These are phyloP conservation scores for Colletotrichum karsti DNA, from an alignment of 2,329 filamentous ascomycete genomes.

Conservation along the genomic window DNA sequence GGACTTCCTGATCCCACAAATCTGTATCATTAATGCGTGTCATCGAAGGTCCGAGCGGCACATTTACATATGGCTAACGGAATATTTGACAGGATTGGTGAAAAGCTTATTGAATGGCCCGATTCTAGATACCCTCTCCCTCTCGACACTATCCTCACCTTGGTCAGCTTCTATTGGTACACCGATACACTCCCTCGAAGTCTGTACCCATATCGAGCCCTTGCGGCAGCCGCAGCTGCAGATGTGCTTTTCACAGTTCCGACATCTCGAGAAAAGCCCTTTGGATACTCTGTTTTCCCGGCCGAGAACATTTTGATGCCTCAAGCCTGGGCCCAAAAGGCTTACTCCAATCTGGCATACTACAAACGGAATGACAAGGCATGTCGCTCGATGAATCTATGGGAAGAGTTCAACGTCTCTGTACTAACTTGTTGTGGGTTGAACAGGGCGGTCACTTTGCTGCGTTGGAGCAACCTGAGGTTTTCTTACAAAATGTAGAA, in stretches of 20 bases:
- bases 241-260: not conserved
- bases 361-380: not conserved
- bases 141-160: slow-evolving; percentile 55
- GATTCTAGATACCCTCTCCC: slow-evolving; percentile 47
- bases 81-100: slow-evolving; percentile 54
- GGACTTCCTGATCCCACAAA: slow-evolving; percentile 3
- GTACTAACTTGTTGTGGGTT: too few species aligned
- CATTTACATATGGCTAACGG: too few species aligned
- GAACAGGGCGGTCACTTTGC: not conserved
- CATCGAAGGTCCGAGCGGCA: too few species aligned
- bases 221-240: not conserved
- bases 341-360: not conserved
- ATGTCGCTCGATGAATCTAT: not conserved
- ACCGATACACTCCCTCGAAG: slow-evolving; percentile 55
- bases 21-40: too few species aligned
- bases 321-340: not conserved
- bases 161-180: slow-evolving; percentile 63
- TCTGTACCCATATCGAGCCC: slow-evolving; percentile 46
- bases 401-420: too few species aligned
- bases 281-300: not conserved
- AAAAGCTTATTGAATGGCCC: slow-evolving; percentile 64
- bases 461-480: not conserved
- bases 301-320: not conserved
- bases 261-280: not conserved
- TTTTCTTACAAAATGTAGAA: not conserved